Evolutionary conservation across 1,139 yeast species (phyloP).

Genomic region (Candida gigantensis): DNA sequence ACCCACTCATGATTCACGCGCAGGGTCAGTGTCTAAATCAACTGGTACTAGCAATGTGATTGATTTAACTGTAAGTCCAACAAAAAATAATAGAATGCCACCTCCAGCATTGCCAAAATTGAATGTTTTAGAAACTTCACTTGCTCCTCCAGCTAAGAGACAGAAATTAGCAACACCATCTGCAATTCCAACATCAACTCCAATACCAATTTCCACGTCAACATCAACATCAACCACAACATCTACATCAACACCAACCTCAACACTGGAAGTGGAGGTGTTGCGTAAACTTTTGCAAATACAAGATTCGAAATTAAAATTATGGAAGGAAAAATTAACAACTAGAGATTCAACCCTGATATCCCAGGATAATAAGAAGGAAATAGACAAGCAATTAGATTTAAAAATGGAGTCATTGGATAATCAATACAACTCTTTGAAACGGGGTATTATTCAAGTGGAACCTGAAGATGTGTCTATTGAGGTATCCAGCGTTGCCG

Average conservation of each 20-base stretch:
- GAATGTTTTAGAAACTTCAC: not conserved
- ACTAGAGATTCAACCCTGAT: constrained; percentile 38
- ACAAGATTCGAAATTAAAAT: constrained; percentile 27
- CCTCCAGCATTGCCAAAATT: constrained; percentile 7
- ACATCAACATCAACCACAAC: too few relatives aligned
- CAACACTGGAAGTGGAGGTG: too few relatives aligned
- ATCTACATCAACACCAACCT: too few relatives aligned
- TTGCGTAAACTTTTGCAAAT: constrained; percentile 13
- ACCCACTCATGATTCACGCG: too few relatives aligned
- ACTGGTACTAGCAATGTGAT: too few relatives aligned
- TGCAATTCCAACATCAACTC: too few relatives aligned
- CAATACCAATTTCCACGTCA: too few relatives aligned
- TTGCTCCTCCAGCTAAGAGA: not conserved
- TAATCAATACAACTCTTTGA: constrained; percentile 2
- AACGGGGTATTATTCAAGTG: not conserved
- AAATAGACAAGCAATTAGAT: constrained; percentile 24
- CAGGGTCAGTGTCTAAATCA: too few relatives aligned
- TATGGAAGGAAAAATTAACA: constrained; percentile 28
- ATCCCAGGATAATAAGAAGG: constrained; percentile 34
- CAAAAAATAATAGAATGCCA: not conserved
- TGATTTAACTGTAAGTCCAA: constrained; percentile 5
- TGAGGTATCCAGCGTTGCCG: constrained; percentile 3
- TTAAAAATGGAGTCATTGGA: constrained; percentile 22
- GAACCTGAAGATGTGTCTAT: not conserved
- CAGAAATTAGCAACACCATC: not conserved